These are phyloP conservation scores for Phylloporus rhodoxanthus DNA, from an alignment of 768 basidiomycete species.

Conservation along the genomic window DNA sequence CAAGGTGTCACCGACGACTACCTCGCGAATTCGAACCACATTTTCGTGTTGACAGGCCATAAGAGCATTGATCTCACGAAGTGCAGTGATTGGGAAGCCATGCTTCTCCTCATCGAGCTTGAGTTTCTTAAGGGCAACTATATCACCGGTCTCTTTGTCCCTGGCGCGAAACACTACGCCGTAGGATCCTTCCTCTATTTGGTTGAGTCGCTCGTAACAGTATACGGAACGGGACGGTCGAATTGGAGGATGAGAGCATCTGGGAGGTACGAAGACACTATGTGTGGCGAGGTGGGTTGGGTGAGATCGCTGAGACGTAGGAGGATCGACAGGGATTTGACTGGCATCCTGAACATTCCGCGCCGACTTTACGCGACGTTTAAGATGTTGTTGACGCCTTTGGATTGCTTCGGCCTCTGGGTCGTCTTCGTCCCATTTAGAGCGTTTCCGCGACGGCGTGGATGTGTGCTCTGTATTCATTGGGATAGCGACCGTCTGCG, in stretches of 20 bases:
- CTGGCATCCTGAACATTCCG: conserved; percentile 20
- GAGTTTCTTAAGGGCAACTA: conserved; percentile 95
- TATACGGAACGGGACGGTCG: conserved; percentile 89
- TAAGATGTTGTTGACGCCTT: conserved; percentile 38
- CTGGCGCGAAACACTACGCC: conserved; percentile 95
- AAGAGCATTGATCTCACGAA: conserved; percentile 93
- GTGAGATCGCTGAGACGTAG: conserved; percentile 12
- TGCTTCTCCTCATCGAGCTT: conserved; percentile 99
- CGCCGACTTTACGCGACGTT: conserved; percentile 47
- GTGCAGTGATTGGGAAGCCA: conserved; percentile 94
- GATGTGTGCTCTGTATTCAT: conserved; percentile 33
- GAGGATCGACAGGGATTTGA: conserved; percentile 11
- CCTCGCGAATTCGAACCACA: conserved; percentile 94
- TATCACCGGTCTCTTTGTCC: conserved; percentile 91
- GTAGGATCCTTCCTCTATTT: conserved; percentile 98
- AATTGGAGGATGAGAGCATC: conserved; percentile 73
- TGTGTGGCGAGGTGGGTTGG: conserved; percentile 29
- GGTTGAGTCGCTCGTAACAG: conserved; percentile 89
- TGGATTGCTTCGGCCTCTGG: conserved; percentile 36
- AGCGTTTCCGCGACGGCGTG: conserved; percentile 65
- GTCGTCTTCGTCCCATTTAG: conserved; percentile 63
- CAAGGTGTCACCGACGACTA: conserved; percentile 96
- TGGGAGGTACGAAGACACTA: conserved; percentile 69
- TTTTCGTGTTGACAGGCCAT: conserved; percentile 94
- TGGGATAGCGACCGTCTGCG: no score